These are phyloP conservation scores for Ceratobasidium sp. DNA, from an alignment of 1,284 basidiomycete genomes.

Conservation along the genomic window DNA sequence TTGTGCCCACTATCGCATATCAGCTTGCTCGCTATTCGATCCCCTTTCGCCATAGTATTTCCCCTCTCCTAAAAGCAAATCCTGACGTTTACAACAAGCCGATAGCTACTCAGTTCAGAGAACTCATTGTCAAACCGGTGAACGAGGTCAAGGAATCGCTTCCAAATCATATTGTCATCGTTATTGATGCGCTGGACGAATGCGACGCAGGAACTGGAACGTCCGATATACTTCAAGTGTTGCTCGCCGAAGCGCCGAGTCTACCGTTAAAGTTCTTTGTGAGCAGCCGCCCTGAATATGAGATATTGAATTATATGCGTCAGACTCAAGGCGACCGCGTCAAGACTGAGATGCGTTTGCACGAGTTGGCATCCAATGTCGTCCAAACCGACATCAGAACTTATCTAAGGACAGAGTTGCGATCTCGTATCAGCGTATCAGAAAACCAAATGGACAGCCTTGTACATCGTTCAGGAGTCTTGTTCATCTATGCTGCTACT, in stretches of 20 bases:
- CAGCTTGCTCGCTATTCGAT: conserved; percentile 16
- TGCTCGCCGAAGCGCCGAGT: background rate
- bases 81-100: too few species aligned
- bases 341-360: too few species aligned
- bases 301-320: background rate
- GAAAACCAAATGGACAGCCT: background rate
- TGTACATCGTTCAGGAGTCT: background rate
- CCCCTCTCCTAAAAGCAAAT: too few species aligned
- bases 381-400: too few species aligned
- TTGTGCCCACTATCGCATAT: conserved; percentile 6
- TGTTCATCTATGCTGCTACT: conserved; percentile 17
- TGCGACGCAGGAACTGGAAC: background rate
- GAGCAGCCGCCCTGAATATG: background rate
- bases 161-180: background rate
- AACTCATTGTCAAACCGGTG: too few species aligned
- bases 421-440: background rate
- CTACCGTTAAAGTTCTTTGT: too few species aligned
- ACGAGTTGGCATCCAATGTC: too few species aligned
- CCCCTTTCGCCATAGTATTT: background rate
- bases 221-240: background rate
- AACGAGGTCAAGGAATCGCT: background rate
- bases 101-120: too few species aligned
- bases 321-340: background rate
- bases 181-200: conserved; percentile 32
- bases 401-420: too few species aligned